A percentile compares a stretch with the other conserved stretches of the same genome.
Evolutionary conservation across 768 basidiomycete genomes (phyloP).

Genomic region (Paxillus involutus): DNA sequence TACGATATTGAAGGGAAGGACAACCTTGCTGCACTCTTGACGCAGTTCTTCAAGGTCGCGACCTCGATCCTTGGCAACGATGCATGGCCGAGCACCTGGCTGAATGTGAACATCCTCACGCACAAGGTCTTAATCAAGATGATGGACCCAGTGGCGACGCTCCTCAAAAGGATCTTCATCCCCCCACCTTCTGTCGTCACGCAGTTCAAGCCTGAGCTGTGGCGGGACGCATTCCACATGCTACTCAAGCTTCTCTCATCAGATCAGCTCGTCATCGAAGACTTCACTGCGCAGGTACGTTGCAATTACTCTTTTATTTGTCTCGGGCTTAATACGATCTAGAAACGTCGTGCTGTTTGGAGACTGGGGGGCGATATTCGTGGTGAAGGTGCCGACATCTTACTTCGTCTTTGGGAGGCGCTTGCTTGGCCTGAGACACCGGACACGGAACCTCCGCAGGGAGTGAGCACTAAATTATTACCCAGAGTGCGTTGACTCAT

Average conservation of each 20-base stretch:
- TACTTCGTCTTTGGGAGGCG: slow-evolving; percentile 82
- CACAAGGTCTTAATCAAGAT: slow-evolving; percentile 88
- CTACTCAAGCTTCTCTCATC: slow-evolving; percentile 84
- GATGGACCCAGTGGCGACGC: slow-evolving; percentile 74
- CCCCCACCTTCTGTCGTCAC: slow-evolving; percentile 62
- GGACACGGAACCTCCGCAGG: slow-evolving; percentile 53
- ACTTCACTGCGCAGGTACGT: slow-evolving; percentile 87
- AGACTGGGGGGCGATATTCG: slow-evolving; percentile 94
- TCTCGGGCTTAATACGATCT: slow-evolving; percentile 5
- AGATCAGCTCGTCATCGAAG: slow-evolving; percentile 90
- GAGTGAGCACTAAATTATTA: slow-evolving; percentile 47
- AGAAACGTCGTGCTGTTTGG: slow-evolving; percentile 97
- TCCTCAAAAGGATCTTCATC: slow-evolving; percentile 82
- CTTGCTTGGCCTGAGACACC: slow-evolving; percentile 72
- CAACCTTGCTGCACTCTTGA: slow-evolving; percentile 67
- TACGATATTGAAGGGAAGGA: slow-evolving; percentile 90
- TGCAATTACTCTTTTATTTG: not conserved
- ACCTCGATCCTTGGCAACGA: slow-evolving; percentile 82
- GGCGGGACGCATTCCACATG: slow-evolving; percentile 81
- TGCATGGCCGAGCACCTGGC: slow-evolving; percentile 88
- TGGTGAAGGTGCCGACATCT: slow-evolving; percentile 82
- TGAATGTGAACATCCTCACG: slow-evolving; percentile 86
- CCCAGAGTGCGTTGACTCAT: not conserved
- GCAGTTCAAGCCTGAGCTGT: slow-evolving; percentile 73
- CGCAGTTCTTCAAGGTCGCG: slow-evolving; percentile 78